phyloP scores from a whole-genome alignment of 2,329 filamentous ascomycete genomes.

The Hypoxylon sp. region DNA sequence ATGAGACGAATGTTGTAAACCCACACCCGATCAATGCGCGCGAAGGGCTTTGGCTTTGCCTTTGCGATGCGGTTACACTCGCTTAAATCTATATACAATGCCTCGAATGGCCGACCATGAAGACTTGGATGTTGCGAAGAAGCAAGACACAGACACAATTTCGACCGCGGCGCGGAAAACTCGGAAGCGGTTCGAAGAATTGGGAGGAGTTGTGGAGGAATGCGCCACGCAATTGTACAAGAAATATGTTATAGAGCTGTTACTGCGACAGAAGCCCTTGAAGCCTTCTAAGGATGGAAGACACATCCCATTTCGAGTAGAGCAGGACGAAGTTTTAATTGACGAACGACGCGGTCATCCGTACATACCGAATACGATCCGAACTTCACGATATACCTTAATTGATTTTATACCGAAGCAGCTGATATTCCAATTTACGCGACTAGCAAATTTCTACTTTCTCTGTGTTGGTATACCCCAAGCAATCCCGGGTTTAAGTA shows the following conservation, averaged over 20 bases:
- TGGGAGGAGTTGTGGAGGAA: conserved; percentile 31
- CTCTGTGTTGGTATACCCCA: conserved; percentile 84
- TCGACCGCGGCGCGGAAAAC: conserved; percentile 24
- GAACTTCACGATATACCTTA: conserved; percentile 82
- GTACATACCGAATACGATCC: conserved; percentile 71
- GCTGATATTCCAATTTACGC: conserved; percentile 84
- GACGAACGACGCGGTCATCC: conserved; percentile 60
- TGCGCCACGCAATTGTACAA: conserved; percentile 47
- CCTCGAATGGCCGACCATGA: conserved; percentile 32
- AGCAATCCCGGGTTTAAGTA: conserved; percentile 80
- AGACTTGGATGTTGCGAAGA: conserved; percentile 32
- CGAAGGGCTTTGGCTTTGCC: conserved; percentile 26
- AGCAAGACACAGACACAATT: conserved; percentile 22
- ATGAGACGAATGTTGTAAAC: conserved; percentile 15
- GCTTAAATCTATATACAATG: conserved; percentile 38
- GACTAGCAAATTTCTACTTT: conserved; percentile 88
- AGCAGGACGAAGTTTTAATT: conserved; percentile 52
- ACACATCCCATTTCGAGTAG: conserved; percentile 54
- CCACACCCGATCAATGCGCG: conserved; percentile 8
- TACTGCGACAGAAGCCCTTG: conserved; percentile 72
- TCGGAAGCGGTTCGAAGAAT: conserved; percentile 29
- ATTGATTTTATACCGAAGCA: conserved; percentile 89
- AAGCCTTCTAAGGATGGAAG: conserved; percentile 76
- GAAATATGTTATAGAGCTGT: conserved; percentile 54
- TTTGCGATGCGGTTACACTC: conserved; percentile 32